These are phyloP conservation scores for Aspergillus homomorphus DNA, from an alignment of 495 filamentous ascomycete genomes.

Conservation along the genomic window DNA sequence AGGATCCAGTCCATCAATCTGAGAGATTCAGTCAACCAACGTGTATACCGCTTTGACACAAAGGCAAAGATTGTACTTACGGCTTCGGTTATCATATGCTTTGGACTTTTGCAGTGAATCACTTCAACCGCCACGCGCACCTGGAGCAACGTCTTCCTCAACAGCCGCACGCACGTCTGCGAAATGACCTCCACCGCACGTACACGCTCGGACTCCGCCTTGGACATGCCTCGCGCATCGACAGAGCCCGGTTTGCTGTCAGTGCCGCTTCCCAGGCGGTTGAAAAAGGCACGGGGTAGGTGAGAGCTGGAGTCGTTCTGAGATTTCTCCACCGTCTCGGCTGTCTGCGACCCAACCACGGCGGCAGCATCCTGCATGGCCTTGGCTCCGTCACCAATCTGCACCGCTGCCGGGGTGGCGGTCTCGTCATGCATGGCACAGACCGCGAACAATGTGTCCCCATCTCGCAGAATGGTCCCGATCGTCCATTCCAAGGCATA, in stretches of 20 bases:
- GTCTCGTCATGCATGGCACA: conserved; percentile 86
- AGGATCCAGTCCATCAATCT: conserved; percentile 87
- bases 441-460: conserved; percentile 88
- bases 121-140: conserved; percentile 91
- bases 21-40: not conserved
- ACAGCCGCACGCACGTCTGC: conserved; percentile 71
- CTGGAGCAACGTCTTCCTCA: conserved; percentile 87
- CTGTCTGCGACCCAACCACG: conserved; percentile 52
- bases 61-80: conserved; percentile 36
- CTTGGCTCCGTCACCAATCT: conserved; percentile 57
- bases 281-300: conserved; percentile 33
- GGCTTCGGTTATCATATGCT: conserved; percentile 79
- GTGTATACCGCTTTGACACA: not conserved
- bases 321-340: conserved; percentile 33
- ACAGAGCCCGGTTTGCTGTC: conserved; percentile 42
- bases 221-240: conserved; percentile 46
- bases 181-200: conserved; percentile 74
- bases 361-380: conserved; percentile 69
- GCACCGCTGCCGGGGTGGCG: conserved; percentile 36
- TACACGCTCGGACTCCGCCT: conserved; percentile 72
- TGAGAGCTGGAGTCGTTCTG: conserved; percentile 24
- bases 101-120: conserved; percentile 95
- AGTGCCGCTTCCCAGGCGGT: conserved; percentile 35
- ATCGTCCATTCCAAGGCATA: conserved; percentile 97
- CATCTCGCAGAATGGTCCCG: conserved; percentile 89